Conservation (phyloP, 2,329 filamentous ascomycete genomes). For the Ascochyta rabiei region DNA sequence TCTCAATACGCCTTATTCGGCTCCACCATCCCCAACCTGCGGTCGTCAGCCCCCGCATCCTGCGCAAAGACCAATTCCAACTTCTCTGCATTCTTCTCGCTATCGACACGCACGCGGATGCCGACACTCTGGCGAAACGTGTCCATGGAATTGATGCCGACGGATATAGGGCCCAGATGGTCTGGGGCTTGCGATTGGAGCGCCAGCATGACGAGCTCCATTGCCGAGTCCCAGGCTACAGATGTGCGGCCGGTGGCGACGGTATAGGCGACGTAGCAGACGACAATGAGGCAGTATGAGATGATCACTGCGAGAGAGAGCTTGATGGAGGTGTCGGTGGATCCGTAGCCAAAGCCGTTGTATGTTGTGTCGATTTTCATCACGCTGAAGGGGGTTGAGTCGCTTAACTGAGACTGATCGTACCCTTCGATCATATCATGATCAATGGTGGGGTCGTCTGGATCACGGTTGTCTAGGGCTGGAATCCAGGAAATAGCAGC, state of each 20-base stretch:
- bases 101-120: slow-evolving; percentile 15
- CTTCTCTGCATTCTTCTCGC: neutral
- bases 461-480: too few relatives aligned
- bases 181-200: slow-evolving; percentile 20
- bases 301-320: too few relatives aligned
- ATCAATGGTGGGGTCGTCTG: too few relatives aligned
- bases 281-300: too few relatives aligned
- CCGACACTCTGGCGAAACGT: slow-evolving; percentile 20
- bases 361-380: too few relatives aligned
- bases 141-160: slow-evolving; percentile 17
- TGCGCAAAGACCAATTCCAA: slow-evolving; percentile 22
- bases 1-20: neutral
- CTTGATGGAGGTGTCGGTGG: too few relatives aligned
- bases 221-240: slow-evolving; percentile 20
- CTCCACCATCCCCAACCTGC: neutral
- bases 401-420: too few relatives aligned
- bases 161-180: slow-evolving; percentile 9
- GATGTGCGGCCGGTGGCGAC: slow-evolving; percentile 19
- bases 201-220: slow-evolving; percentile 21
- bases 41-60: neutral
- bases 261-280: slow-evolving; percentile 15
- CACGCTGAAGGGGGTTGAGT: too few relatives aligned
- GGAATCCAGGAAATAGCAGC: too few relatives aligned
- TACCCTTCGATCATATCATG: too few relatives aligned
- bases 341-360: too few relatives aligned